phyloP scores from a whole-genome alignment of 495 filamentous ascomycete genomes.

The Acidomyces sp. region DNA sequence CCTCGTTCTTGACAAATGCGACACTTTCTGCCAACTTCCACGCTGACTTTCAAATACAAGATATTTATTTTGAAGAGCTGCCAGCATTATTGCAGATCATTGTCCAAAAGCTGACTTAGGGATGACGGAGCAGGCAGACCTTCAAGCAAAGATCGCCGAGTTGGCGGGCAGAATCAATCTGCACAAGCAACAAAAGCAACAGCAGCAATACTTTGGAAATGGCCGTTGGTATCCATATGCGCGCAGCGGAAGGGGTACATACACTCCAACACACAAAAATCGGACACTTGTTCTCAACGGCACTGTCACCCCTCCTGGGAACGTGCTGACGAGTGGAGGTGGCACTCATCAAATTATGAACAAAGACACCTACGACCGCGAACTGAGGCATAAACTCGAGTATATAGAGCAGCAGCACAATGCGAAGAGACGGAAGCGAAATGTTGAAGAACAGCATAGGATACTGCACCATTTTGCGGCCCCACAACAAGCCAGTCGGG shows the following conservation, averaged over 20 bases:
- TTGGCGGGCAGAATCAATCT: constrained; percentile 15
- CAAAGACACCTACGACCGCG: constrained; percentile 57
- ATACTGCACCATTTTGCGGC: constrained; percentile 33
- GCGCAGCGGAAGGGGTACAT: constrained; percentile 9
- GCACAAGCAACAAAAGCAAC: constrained; percentile 16
- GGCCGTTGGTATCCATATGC: constrained; percentile 18
- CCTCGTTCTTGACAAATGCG: no score
- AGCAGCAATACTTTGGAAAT: constrained; percentile 1
- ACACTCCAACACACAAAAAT: constrained; percentile 42
- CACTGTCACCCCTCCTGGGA: constrained; percentile 12
- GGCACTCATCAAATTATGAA: constrained; percentile 87
- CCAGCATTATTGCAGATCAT: no score
- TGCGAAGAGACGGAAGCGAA: constrained; percentile 26
- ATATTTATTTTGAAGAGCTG: no score
- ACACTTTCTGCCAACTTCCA: no score
- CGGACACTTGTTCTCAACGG: constrained; percentile 63
- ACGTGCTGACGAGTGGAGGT: constrained; percentile 62
- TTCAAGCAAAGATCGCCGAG: constrained; percentile 20
- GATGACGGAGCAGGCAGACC: constrained; percentile 9
- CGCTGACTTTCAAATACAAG: no score
- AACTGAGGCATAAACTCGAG: constrained; percentile 46
- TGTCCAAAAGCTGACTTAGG: no score
- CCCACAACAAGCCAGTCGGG: constrained; percentile 36
- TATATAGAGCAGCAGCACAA: constrained; percentile 48
- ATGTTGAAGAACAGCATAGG: constrained; percentile 13